Conservation (phyloP, 78 protist species). For the Monosiga brevicollis region DNA sequence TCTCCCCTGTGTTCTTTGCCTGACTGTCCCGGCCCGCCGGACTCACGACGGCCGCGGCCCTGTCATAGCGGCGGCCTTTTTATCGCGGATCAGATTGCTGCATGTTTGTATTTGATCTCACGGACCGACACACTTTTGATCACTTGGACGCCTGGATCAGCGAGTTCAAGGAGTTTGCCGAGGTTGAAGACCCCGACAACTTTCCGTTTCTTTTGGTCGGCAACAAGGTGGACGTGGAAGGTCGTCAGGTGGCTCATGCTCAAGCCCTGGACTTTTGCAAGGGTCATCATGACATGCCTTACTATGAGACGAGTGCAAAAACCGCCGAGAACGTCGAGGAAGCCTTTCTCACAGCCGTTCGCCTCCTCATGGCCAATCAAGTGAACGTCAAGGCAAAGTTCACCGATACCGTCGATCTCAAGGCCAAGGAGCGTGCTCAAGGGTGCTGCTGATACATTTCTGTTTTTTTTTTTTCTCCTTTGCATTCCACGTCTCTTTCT, state of each 20-base stretch:
- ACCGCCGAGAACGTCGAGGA: slow-evolving; percentile 96
- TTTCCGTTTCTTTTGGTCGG: slow-evolving; percentile 96
- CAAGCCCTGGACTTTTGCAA: slow-evolving; percentile 91
- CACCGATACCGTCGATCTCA: not conserved
- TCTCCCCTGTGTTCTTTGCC: too few species aligned
- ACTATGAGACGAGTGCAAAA: slow-evolving; percentile 98
- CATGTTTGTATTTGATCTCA: not conserved
- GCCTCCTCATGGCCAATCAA: not conserved
- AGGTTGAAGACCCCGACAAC: slow-evolving; percentile 42
- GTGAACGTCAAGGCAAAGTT: not conserved
- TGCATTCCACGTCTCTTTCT: too few species aligned
- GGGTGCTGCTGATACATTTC: too few species aligned
- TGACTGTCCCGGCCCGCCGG: too few species aligned
- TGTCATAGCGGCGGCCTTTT: not conserved
- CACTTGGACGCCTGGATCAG: not conserved
- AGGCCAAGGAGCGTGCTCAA: too few species aligned
- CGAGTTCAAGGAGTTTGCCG: not conserved
- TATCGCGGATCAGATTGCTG: slow-evolving; percentile 10
- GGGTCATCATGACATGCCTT: slow-evolving; percentile 82
- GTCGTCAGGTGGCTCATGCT: slow-evolving; percentile 58
- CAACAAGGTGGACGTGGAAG: slow-evolving; percentile 93
- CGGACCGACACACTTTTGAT: not conserved
- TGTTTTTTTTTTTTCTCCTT: too few species aligned
- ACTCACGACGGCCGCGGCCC: too few species aligned
- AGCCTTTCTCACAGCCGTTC: slow-evolving; percentile 67